These are phyloP conservation scores for Apiotrichum akiyoshidainum DNA, from an alignment of 1,284 basidiomycete species.

Conservation along the genomic window DNA sequence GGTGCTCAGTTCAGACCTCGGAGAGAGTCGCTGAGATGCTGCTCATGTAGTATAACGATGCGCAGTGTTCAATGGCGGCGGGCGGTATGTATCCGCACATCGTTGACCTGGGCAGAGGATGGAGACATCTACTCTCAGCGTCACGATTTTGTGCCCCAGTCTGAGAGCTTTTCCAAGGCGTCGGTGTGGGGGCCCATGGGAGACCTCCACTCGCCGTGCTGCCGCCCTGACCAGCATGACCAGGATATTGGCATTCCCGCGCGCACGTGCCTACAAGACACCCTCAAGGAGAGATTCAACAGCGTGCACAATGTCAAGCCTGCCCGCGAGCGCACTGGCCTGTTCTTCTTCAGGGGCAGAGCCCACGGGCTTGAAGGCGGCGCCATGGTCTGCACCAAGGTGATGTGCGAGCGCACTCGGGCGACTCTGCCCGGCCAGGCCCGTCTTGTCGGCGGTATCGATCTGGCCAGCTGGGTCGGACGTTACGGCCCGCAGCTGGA, in stretches of 20 bases:
- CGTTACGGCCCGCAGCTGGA: constrained; percentile 10
- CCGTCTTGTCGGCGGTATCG: constrained; percentile 9
- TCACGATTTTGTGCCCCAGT: neutral
- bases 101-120: too few relatives aligned
- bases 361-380: constrained; percentile 15
- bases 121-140: neutral
- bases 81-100: too few relatives aligned
- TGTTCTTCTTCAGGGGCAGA: constrained; percentile 33
- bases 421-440: neutral
- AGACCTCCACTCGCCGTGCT: constrained; percentile 33
- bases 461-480: constrained; percentile 8
- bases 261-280: constrained; percentile 30
- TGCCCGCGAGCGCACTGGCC: constrained; percentile 18
- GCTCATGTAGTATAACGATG: too few relatives aligned
- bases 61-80: too few relatives aligned
- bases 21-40: too few relatives aligned
- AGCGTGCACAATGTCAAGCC: constrained; percentile 21
- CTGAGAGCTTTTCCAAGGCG: constrained; percentile 18
- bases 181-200: constrained; percentile 33
- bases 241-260: constrained; percentile 40
- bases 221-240: constrained; percentile 35
- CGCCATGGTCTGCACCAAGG: constrained; percentile 20
- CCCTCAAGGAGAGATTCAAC: constrained; percentile 26
- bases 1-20: too few relatives aligned
- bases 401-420: constrained; percentile 22